These are phyloP conservation scores for Phyllosticta capitalensis DNA, from an alignment of 2,329 filamentous ascomycete genomes.

Conservation along the genomic window DNA sequence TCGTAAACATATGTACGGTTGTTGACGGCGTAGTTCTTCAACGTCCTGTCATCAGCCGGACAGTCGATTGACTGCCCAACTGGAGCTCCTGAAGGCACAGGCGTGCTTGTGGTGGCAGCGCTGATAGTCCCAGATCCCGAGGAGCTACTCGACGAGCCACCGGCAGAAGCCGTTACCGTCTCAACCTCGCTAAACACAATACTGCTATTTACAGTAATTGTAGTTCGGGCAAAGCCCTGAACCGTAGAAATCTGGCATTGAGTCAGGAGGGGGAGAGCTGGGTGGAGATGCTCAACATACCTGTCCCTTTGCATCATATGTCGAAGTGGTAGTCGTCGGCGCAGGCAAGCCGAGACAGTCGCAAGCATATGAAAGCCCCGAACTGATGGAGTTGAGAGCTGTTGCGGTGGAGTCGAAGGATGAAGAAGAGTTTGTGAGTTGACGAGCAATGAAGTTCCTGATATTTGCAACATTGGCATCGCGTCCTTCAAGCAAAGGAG, in stretches of 20 bases:
- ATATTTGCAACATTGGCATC: conserved; percentile 16
- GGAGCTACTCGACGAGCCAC: not conserved
- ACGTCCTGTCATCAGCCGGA: not conserved
- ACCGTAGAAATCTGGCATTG: conserved; percentile 3
- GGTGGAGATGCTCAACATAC: conserved; percentile 14
- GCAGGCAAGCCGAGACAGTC: conserved; percentile 23
- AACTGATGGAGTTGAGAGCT: conserved; percentile 15
- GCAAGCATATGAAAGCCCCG: conserved; percentile 22
- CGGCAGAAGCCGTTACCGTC: conserved; percentile 11
- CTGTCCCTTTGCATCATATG: conserved; percentile 17
- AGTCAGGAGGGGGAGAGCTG: not conserved
- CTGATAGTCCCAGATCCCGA: not conserved
- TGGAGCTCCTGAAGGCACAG: not conserved
- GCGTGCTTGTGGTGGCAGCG: not conserved
- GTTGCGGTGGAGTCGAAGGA: conserved; percentile 11
- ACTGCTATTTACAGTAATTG: conserved; percentile 14
- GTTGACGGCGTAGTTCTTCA: conserved; percentile 2
- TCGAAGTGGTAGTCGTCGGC: conserved; percentile 19
- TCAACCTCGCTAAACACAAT: conserved; percentile 14
- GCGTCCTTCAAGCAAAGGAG: conserved; percentile 14
- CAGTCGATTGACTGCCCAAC: conserved; percentile 1
- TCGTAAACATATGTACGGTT: conserved; percentile 4
- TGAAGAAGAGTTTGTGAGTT: conserved; percentile 4
- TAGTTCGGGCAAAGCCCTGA: conserved; percentile 5
- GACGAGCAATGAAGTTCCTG: conserved; percentile 15